Evolutionary conservation across 441 rosid species (phyloP).

Genomic region (Arabidopsis hybrid): DNA sequence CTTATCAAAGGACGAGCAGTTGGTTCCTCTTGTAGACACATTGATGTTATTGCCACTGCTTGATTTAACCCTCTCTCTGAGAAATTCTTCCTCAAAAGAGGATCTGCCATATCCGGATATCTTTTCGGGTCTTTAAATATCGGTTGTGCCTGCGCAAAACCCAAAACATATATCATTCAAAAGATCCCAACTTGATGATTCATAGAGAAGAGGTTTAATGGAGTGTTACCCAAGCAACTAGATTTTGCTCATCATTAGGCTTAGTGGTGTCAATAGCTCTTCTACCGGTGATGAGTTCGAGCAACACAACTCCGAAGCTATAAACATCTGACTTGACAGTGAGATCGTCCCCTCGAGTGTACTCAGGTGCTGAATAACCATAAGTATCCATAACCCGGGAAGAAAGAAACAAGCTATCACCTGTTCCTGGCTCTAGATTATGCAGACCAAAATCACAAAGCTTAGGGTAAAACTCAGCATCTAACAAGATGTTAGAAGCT

Average conservation of each 20-base stretch:
- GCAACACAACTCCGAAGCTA: slow-evolving; percentile 88
- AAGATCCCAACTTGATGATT: background rate
- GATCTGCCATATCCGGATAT: slow-evolving; percentile 92
- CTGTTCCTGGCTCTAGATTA: slow-evolving; percentile 58
- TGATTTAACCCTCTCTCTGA: slow-evolving; percentile 86
- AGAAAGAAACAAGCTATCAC: slow-evolving; percentile 49
- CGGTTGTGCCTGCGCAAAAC: slow-evolving; percentile 68
- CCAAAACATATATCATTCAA: background rate
- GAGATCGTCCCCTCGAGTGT: slow-evolving; percentile 61
- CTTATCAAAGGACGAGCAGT: slow-evolving; percentile 90
- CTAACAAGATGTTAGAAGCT: slow-evolving; percentile 79
- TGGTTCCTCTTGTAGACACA: slow-evolving; percentile 95
- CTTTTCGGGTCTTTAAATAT: slow-evolving; percentile 80
- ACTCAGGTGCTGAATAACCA: slow-evolving; percentile 96
- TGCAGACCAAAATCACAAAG: slow-evolving; percentile 75
- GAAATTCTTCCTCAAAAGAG: slow-evolving; percentile 55
- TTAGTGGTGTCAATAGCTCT: slow-evolving; percentile 79
- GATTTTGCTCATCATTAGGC: slow-evolving; percentile 82
- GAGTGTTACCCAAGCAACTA: slow-evolving; percentile 82
- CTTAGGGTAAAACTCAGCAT: slow-evolving; percentile 60
- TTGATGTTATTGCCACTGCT: slow-evolving; percentile 93
- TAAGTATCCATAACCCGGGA: slow-evolving; percentile 85
- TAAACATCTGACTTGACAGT: slow-evolving; percentile 82
- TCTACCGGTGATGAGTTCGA: slow-evolving; percentile 90
- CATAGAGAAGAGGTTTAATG: background rate